phyloP scores from a whole-genome alignment of 2,329 filamentous ascomycete species.

The Penicillium sp. region DNA sequence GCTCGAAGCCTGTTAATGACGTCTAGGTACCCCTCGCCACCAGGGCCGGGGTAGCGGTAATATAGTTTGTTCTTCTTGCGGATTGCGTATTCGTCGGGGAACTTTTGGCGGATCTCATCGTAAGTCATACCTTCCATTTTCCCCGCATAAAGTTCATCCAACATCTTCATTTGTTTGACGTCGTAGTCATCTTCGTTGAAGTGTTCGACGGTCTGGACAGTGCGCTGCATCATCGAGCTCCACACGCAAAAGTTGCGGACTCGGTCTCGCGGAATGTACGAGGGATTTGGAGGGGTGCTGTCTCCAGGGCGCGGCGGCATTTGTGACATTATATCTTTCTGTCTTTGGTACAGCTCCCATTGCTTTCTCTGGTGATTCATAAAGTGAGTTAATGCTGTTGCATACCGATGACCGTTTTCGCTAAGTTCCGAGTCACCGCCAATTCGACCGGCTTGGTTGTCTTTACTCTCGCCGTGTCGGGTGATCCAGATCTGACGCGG shows the following conservation, averaged over 20 bases:
- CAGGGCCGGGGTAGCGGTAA: slow-evolving; percentile 95
- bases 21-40: slow-evolving; percentile 94
- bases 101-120: slow-evolving; percentile 78
- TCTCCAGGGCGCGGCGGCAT: slow-evolving; percentile 93
- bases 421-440: slow-evolving; percentile 89
- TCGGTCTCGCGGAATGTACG: slow-evolving; percentile 64
- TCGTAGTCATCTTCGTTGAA: slow-evolving; percentile 97
- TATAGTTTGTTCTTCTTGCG: slow-evolving; percentile 86
- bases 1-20: slow-evolving; percentile 94
- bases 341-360: slow-evolving; percentile 83
- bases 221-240: slow-evolving; percentile 95
- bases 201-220: slow-evolving; percentile 82
- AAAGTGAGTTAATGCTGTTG: slow-evolving; percentile 78
- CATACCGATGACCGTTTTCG: slow-evolving; percentile 78
- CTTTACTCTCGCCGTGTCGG: slow-evolving; percentile 85
- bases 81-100: slow-evolving; percentile 79
- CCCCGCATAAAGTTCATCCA: slow-evolving; percentile 94
- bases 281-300: slow-evolving; percentile 91
- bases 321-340: slow-evolving; percentile 74
- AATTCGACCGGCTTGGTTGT: slow-evolving; percentile 86
- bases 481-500: slow-evolving; percentile 99
- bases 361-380: slow-evolving; percentile 78
- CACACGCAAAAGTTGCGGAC: slow-evolving; percentile 94
- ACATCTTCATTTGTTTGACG: slow-evolving; percentile 96
- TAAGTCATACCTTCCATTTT: slow-evolving; percentile 96